Evolutionary conservation across 768 basidiomycete species (phyloP), one percentile per base, ranked within the genome.

Genomic region (Terana coerulea): DNA sequence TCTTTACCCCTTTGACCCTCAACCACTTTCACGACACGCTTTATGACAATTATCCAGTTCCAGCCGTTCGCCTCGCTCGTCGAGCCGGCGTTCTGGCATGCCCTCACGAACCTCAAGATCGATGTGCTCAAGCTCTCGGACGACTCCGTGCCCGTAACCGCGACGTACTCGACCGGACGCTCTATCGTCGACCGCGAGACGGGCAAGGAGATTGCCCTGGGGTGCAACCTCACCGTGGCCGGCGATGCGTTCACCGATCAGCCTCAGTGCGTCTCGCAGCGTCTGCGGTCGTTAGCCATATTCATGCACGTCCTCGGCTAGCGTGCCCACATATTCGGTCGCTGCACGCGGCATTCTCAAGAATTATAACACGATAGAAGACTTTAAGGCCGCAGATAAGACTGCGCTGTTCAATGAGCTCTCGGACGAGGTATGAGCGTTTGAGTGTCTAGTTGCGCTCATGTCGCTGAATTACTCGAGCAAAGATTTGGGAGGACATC

Each of bases 291-390:
- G 15, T 40, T 37, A 22, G n/a, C n/a, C 5, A 24, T 49, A 46
- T 31, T 46, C 43, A 33, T 31, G 10, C 12, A 17, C 45, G 52
- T 3, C 24, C 44, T 22, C 29, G 22, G 21, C 19, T 51, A 84
- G 83, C 45, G 52, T 68, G 11, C 66, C 80, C 1, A 61, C 76
- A 6, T 73, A 81, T 54, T 72, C 83, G 11, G 73, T 83, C 37
- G 49, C 68, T 1, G 77, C 83, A 0, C 65, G 60, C 3, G 97
- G 95, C 33, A 72, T 75, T 9, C 75, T 97, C 61, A 94, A 91
- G 77, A 98, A 98, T 68, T 98, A 82, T 72, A 99, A 98, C 65
- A 98, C 95, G 8, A 88, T 98, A 59, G 94, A 98, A 59, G 93
- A 97, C 10, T 98, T 98, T 74, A 92, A 86, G 61, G 80, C 82